Base-by-base conservation (phyloP, 208 protist species). In the Angomonas deanei region DNA sequence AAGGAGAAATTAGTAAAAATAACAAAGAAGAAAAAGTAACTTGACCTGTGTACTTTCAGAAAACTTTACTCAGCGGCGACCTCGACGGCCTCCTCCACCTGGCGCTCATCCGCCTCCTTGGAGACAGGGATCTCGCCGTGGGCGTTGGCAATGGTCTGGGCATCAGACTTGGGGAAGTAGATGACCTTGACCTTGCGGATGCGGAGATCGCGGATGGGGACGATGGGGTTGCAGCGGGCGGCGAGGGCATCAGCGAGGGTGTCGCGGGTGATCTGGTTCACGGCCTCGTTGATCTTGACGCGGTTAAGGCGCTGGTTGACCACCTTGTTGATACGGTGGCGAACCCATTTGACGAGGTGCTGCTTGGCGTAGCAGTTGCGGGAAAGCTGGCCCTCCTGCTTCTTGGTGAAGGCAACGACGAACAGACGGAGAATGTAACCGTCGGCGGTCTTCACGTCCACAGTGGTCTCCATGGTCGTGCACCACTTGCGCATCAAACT, bases 401-500 rank as follows among this genome's bases (percentile, higher is more conserved):
- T 91, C 72, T 97, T 97, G 70, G 98, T 99, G 95, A 99, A 99
- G 61, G 80, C 97, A 61, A 99, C 97, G 80, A 88, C 80, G 83
- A 99, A 99, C 55, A 99, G 56, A 68, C 98, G 93, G 28, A 99
- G 55, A 56, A 78, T 67, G 78, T 98, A 99, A 54, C 97, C 97
- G 79, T 99, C 98, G 17, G 88, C 93, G 31, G 98, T 99, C 82
- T 96, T 98, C 64, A 98, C 94, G 61, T 98, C 91, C 31, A 97
- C 85, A 42, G 78, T 73, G 52, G 86, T 77, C 86, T 99, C 98
- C 67, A 99, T 99, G 23, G 98, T 90, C 24, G 97, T 97, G 68
- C 97, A 96, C 98, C 98, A 99, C 94, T 99, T 99, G 66, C 93
- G 89, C 70, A 99, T 84, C 31, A 99, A 82, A 54, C 92, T 98